Conservation (phyloP, 2,329 filamentous ascomycete species). For the Fusarium coffeatum region DNA sequence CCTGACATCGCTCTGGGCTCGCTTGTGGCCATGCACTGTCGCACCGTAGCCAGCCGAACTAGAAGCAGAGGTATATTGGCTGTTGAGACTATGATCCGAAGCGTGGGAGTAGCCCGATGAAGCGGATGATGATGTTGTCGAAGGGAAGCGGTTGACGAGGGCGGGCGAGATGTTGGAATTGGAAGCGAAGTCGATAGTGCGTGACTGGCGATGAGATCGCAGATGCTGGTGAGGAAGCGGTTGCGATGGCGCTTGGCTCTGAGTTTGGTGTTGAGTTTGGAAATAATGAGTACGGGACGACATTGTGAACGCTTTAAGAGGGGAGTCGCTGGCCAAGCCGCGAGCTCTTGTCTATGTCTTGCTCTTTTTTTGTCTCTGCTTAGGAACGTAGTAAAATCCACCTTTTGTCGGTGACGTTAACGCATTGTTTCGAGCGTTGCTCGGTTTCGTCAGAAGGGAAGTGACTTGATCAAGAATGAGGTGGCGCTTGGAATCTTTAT, state of each 20-base stretch:
- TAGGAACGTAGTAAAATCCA: constrained; percentile 37
- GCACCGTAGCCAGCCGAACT: constrained; percentile 60
- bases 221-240: constrained; percentile 30
- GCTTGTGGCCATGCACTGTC: constrained; percentile 68
- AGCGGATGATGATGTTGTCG: constrained; percentile 76
- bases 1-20: constrained; percentile 78
- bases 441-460: constrained; percentile 34
- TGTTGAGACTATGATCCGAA: constrained; percentile 67
- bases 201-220: constrained; percentile 63
- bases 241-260: constrained; percentile 30
- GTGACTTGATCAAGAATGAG: constrained; percentile 27
- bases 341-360: constrained; percentile 31
- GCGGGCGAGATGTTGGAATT: constrained; percentile 53
- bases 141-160: constrained; percentile 70
- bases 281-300: constrained; percentile 67
- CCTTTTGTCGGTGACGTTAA: constrained; percentile 45
- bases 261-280: constrained; percentile 36
- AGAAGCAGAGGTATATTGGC: constrained; percentile 78
- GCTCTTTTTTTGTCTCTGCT: constrained; percentile 17
- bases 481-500: constrained; percentile 29
- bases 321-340: constrained; percentile 38
- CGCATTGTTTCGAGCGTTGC: constrained; percentile 49
- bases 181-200: constrained; percentile 60
- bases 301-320: constrained; percentile 54
- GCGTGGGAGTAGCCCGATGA: constrained; percentile 74